phyloP scores from a whole-genome alignment of 2,329 filamentous ascomycete genomes.

The Pseudofabraea citricarpa region DNA sequence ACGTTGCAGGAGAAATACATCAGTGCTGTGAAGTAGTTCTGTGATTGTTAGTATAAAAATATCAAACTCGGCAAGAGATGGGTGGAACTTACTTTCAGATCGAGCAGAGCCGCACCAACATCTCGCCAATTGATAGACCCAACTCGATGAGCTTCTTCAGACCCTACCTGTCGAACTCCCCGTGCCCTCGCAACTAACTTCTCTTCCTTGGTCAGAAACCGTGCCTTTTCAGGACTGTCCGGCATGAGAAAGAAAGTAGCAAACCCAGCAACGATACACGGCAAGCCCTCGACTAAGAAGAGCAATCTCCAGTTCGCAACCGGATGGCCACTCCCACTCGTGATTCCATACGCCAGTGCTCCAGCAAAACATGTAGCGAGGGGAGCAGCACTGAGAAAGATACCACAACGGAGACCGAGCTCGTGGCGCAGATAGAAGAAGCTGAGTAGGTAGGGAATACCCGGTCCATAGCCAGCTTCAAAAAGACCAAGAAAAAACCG shows the following conservation, averaged over 20 bases:
- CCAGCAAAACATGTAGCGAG: constrained; percentile 67
- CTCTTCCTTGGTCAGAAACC: constrained; percentile 39
- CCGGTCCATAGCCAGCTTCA: constrained; percentile 38
- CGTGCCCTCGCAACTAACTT: constrained; percentile 48
- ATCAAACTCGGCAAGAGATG: background rate
- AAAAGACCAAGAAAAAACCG: constrained; percentile 38
- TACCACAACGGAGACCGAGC: constrained; percentile 63
- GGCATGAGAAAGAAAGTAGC: constrained; percentile 50
- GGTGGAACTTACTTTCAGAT: constrained; percentile 32
- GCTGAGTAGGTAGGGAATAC: constrained; percentile 37
- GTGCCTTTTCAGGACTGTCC: constrained; percentile 46
- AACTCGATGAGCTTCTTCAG: constrained; percentile 42
- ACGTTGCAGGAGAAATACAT: constrained; percentile 61
- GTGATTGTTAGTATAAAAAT: background rate
- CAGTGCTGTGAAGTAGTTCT: constrained; percentile 25
- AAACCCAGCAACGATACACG: constrained; percentile 49
- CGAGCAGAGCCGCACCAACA: constrained; percentile 39
- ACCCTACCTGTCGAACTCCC: constrained; percentile 47
- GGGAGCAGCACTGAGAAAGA: constrained; percentile 63
- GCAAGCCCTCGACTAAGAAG: constrained; percentile 61
- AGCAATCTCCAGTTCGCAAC: constrained; percentile 60
- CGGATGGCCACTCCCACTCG: constrained; percentile 46
- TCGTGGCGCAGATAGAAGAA: constrained; percentile 50
- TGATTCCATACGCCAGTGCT: constrained; percentile 64
- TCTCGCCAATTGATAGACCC: constrained; percentile 41